Evolutionary conservation across 208 protist genomes (phyloP).

Genomic region (Leishmania tarentolae): DNA sequence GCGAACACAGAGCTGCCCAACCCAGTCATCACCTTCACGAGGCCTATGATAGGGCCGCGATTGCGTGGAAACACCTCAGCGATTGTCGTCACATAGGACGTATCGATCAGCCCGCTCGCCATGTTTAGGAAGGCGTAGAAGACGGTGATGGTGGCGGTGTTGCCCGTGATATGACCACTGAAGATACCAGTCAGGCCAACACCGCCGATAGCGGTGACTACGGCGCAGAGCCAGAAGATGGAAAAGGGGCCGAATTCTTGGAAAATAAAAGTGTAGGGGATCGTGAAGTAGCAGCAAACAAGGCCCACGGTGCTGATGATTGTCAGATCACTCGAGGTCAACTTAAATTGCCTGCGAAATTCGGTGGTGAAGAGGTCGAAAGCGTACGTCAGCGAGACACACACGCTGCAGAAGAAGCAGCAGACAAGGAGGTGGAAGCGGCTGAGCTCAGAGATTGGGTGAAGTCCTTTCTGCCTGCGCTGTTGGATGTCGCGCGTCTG

Average conservation of each 20-base stretch:
- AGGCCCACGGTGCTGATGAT: slow-evolving; percentile 72
- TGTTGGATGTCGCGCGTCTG: slow-evolving; percentile 33
- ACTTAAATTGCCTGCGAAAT: slow-evolving; percentile 40
- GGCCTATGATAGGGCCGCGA: slow-evolving; percentile 59
- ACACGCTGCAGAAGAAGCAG: slow-evolving; percentile 74
- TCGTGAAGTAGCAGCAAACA: slow-evolving; percentile 71
- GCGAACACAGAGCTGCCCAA: slow-evolving; percentile 65
- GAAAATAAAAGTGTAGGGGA: slow-evolving; percentile 70
- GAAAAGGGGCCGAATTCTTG: slow-evolving; percentile 55
- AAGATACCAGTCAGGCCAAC: slow-evolving; percentile 44
- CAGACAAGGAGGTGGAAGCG: slow-evolving; percentile 63
- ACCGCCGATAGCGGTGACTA: slow-evolving; percentile 40
- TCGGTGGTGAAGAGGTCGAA: slow-evolving; percentile 69
- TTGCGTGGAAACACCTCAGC: slow-evolving; percentile 71
- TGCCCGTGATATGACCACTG: slow-evolving; percentile 45
- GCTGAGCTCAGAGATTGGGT: slow-evolving; percentile 56
- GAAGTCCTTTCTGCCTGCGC: slow-evolving; percentile 39
- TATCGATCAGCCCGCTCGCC: slow-evolving; percentile 54
- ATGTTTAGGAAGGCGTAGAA: slow-evolving; percentile 68
- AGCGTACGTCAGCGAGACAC: slow-evolving; percentile 63
- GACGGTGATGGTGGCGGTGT: slow-evolving; percentile 48
- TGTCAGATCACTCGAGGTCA: slow-evolving; percentile 60
- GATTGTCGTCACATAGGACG: slow-evolving; percentile 52
- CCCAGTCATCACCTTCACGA: slow-evolving; percentile 81
- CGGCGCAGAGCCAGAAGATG: slow-evolving; percentile 38